These are phyloP conservation scores for Coniochaeta hoffmannii DNA, from an alignment of 2,329 filamentous ascomycete genomes.

Conservation along the genomic window DNA sequence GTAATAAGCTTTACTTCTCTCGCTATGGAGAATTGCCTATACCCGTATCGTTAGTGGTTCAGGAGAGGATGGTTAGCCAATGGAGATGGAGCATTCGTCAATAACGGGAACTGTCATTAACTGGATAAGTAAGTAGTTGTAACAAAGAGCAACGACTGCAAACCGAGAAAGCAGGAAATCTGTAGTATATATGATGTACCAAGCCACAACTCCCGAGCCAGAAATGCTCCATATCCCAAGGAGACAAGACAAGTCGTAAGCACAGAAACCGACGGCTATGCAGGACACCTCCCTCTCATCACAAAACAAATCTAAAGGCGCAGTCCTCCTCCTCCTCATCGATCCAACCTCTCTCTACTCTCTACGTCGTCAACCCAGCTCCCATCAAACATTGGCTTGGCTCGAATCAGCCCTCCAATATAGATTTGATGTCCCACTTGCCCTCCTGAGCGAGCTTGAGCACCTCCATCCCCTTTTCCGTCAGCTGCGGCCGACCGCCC, in stretches of 20 bases:
- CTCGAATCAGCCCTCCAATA: background rate
- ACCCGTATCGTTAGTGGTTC: background rate
- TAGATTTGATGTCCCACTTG: conserved; percentile 31
- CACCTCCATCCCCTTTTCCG: conserved; percentile 43
- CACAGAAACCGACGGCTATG: background rate
- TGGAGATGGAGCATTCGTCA: too few species aligned
- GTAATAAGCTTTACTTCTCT: background rate
- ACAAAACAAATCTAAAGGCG: background rate
- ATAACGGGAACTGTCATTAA: too few species aligned
- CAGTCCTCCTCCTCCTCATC: background rate
- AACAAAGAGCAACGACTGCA: background rate
- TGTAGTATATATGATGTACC: background rate
- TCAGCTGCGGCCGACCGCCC: conserved; percentile 47
- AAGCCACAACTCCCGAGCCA: background rate
- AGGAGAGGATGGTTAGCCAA: background rate
- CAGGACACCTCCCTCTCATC: background rate
- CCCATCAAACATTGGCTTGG: too few species aligned
- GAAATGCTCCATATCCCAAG: background rate
- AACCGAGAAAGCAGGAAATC: background rate
- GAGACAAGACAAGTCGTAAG: background rate
- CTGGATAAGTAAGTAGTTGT: too few species aligned
- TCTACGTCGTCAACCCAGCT: background rate
- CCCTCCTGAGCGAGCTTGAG: conserved; percentile 44
- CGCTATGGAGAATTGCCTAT: background rate
- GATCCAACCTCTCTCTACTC: background rate